Evolutionary conservation across 2,329 filamentous ascomycete species (phyloP).

Genomic region (Chlorencoelia australis): DNA sequence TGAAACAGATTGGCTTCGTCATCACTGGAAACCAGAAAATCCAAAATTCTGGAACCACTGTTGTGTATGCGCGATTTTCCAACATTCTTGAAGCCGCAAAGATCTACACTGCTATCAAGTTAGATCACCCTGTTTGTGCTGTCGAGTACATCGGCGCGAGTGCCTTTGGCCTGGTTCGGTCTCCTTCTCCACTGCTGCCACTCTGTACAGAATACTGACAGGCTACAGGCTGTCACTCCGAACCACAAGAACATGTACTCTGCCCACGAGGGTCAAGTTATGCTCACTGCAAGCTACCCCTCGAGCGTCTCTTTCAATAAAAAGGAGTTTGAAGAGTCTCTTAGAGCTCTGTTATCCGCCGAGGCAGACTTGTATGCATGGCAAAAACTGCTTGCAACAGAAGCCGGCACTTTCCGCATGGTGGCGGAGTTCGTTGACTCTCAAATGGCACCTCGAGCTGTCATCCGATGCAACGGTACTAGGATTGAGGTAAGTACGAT

Average conservation of each 20-base stretch:
- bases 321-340: slow-evolving; percentile 30
- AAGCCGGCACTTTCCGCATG: slow-evolving; percentile 36
- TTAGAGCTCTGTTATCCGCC: slow-evolving; percentile 33
- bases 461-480: slow-evolving; percentile 32
- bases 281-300: slow-evolving; percentile 36
- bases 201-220: slow-evolving; percentile 12
- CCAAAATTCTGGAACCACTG: slow-evolving; percentile 9
- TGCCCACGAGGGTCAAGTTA: slow-evolving; percentile 45
- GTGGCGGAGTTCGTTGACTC: slow-evolving; percentile 45
- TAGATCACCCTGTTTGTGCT: slow-evolving; percentile 12
- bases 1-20: slow-evolving; percentile 9
- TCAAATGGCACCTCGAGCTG: slow-evolving; percentile 33
- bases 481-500: slow-evolving; percentile 12
- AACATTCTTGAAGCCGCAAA: slow-evolving; percentile 18
- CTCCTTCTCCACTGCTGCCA: not conserved
- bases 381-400: slow-evolving; percentile 30
- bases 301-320: slow-evolving; percentile 12
- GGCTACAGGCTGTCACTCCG: slow-evolving; percentile 22
- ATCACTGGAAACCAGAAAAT: slow-evolving; percentile 9
- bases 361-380: slow-evolving; percentile 46
- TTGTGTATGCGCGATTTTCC: slow-evolving; percentile 14
- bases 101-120: slow-evolving; percentile 17
- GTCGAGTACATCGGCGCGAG: slow-evolving; percentile 20
- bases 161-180: slow-evolving; percentile 12
- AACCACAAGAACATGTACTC: slow-evolving; percentile 20